Conservation (phyloP, 202 grass and related monocot species). For the Hordeum pubiflorum region DNA sequence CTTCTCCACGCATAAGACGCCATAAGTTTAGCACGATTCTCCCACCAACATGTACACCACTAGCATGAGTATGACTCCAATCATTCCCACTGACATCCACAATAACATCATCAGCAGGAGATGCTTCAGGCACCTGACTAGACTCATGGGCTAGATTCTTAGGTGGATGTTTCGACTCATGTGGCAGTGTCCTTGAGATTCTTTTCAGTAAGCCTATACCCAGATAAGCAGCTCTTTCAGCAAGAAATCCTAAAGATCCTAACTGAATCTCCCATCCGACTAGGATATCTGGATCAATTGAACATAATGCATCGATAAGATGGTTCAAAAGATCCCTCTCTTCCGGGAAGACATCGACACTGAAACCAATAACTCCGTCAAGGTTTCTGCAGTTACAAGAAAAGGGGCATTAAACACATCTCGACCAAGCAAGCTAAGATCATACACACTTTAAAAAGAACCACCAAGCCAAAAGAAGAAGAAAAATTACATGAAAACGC, state of each 20-base stretch:
- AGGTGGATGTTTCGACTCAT: slow-evolving; percentile 43
- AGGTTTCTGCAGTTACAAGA: slow-evolving; percentile 54
- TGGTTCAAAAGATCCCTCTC: slow-evolving; percentile 70
- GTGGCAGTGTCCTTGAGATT: slow-evolving; percentile 71
- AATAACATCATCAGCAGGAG: slow-evolving; percentile 46
- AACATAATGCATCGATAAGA: slow-evolving; percentile 59
- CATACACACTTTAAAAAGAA: background rate
- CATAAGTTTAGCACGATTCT: slow-evolving; percentile 93
- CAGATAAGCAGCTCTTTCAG: slow-evolving; percentile 80
- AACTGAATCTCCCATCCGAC: slow-evolving; percentile 92
- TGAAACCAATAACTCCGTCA: slow-evolving; percentile 54
- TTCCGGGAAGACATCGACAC: slow-evolving; percentile 45
- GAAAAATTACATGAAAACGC: background rate
- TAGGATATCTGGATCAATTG: slow-evolving; percentile 81
- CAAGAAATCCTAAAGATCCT: slow-evolving; percentile 79
- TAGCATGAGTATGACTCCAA: slow-evolving; percentile 67
- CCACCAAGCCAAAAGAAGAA: background rate
- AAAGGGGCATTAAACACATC: slow-evolving; percentile 12
- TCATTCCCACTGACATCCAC: slow-evolving; percentile 43
- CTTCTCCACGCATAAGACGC: slow-evolving; percentile 86
- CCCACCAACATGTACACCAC: slow-evolving; percentile 84
- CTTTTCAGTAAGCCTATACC: slow-evolving; percentile 76
- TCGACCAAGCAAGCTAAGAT: background rate
- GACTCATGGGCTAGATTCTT: slow-evolving; percentile 45
- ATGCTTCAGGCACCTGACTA: slow-evolving; percentile 43